phyloP scores from a whole-genome alignment of 148 eudicot species.

The Amaranthus cruentus region DNA sequence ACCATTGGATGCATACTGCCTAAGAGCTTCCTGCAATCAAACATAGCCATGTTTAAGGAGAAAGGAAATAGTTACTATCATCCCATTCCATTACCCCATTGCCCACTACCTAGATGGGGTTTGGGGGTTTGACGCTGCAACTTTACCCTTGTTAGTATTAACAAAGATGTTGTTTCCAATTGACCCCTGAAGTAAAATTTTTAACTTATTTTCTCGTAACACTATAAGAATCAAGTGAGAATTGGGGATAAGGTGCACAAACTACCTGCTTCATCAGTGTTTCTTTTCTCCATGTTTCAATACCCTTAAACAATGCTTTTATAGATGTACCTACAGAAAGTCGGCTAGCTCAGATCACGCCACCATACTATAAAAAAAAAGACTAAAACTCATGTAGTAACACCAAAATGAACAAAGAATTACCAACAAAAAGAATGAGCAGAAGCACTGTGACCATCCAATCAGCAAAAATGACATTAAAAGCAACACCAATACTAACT shows the following conservation, averaged over 20 bases:
- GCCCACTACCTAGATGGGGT: too few relatives aligned
- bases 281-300: conserved; percentile 87
- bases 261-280: conserved; percentile 65
- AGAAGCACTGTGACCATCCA: conserved; percentile 95
- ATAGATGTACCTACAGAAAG: conserved; percentile 62
- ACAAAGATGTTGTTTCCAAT: too few relatives aligned
- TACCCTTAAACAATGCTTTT: conserved; percentile 61
- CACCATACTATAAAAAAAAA: not conserved
- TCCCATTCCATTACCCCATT: too few relatives aligned
- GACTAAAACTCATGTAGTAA: not conserved
- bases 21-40: conserved; percentile 63
- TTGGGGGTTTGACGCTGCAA: too few relatives aligned
- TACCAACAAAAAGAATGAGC: conserved; percentile 76
- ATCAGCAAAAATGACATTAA: conserved; percentile 86
- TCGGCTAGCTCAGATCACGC: conserved; percentile 8
- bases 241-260: not conserved
- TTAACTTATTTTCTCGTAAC: too few relatives aligned
- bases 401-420: not conserved
- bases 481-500: conserved; percentile 85
- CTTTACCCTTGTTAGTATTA: too few relatives aligned
- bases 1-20: conserved; percentile 50
- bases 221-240: too few relatives aligned
- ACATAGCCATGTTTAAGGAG: not conserved
- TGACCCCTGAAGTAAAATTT: too few relatives aligned
- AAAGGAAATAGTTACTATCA: not conserved